A percentile compares a stretch with the other conserved stretches of the same genome.
Evolutionary conservation across 2,329 filamentous ascomycete genomes (phyloP).

Genomic region (Colletotrichum phormii): DNA sequence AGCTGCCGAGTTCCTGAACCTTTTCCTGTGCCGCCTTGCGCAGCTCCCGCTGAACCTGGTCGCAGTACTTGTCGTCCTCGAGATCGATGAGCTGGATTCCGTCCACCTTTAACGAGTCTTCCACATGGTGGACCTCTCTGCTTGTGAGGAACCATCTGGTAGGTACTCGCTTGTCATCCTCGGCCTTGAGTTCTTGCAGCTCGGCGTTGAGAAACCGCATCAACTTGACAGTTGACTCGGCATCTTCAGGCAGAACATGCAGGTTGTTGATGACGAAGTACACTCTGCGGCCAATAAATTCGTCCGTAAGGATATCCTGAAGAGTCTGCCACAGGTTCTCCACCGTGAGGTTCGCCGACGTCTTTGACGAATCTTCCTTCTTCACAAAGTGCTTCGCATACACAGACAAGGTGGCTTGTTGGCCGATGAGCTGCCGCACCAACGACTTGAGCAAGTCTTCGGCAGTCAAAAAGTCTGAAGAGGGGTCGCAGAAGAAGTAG

Average conservation of each 20-base stretch:
- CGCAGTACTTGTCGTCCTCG: slow-evolving; percentile 50
- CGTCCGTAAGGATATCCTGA: slow-evolving; percentile 54
- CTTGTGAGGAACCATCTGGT: slow-evolving; percentile 56
- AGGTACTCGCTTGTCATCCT: slow-evolving; percentile 39
- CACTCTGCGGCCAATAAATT: slow-evolving; percentile 49
- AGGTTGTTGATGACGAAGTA: slow-evolving; percentile 56
- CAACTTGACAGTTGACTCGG: slow-evolving; percentile 46
- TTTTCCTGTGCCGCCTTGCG: slow-evolving; percentile 51
- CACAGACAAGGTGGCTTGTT: slow-evolving; percentile 47
- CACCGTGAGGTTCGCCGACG: slow-evolving; percentile 46
- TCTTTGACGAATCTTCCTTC: slow-evolving; percentile 44
- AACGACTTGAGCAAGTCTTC: slow-evolving; percentile 55
- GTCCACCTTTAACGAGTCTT: slow-evolving; percentile 44
- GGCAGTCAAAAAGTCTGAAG: slow-evolving; percentile 50
- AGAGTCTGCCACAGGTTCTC: slow-evolving; percentile 55
- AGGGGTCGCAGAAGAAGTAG: slow-evolving; percentile 56
- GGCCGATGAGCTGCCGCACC: slow-evolving; percentile 50
- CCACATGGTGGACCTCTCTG: slow-evolving; percentile 42
- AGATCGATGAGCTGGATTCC: slow-evolving; percentile 49
- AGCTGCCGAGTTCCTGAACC: slow-evolving; percentile 45
- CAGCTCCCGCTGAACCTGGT: slow-evolving; percentile 50
- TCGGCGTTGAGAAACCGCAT: slow-evolving; percentile 48
- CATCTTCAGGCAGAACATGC: slow-evolving; percentile 50
- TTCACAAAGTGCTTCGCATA: slow-evolving; percentile 51
- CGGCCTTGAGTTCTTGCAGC: slow-evolving; percentile 40